Evolutionary conservation across 2,329 filamentous ascomycete genomes (phyloP).

Genomic region (Talaromyces sp.): DNA sequence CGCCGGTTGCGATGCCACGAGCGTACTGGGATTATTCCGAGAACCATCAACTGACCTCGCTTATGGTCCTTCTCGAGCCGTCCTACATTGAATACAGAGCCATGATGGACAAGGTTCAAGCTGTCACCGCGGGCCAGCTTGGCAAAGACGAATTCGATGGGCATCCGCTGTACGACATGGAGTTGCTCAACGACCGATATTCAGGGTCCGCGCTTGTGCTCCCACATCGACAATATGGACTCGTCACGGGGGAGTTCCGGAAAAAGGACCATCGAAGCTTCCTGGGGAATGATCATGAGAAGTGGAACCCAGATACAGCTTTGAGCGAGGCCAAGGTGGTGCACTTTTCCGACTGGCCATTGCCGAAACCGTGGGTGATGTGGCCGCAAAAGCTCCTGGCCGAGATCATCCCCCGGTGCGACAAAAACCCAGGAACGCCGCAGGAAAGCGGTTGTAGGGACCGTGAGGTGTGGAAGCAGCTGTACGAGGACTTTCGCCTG

Average conservation of each 20-base stretch:
- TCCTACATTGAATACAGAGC: constrained; percentile 42
- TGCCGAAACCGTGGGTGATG: constrained; percentile 59
- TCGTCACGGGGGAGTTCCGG: constrained; percentile 60
- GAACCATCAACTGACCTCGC: constrained; percentile 51
- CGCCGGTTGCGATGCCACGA: constrained; percentile 60
- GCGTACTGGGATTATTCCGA: constrained; percentile 63
- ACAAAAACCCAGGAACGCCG: constrained; percentile 27
- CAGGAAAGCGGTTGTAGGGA: constrained; percentile 33
- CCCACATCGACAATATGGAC: constrained; percentile 57
- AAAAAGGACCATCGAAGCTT: constrained; percentile 46
- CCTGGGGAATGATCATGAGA: constrained; percentile 44
- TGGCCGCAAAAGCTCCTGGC: constrained; percentile 28
- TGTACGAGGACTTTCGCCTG: constrained; percentile 32
- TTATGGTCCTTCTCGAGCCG: constrained; percentile 58
- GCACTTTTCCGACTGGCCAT: constrained; percentile 67
- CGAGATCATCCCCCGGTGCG: constrained; percentile 28
- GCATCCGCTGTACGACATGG: constrained; percentile 54
- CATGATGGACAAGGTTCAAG: constrained; percentile 21
- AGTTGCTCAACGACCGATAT: constrained; percentile 60
- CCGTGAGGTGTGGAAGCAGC: constrained; percentile 30
- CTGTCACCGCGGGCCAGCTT: constrained; percentile 23
- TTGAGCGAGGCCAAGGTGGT: constrained; percentile 59
- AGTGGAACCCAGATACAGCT: constrained; percentile 54
- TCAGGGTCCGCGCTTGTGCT: constrained; percentile 53
- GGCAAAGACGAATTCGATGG: constrained; percentile 13